Evolutionary conservation across 441 rosid genomes (phyloP).

Genomic region (Dalechampia spathulata): DNA sequence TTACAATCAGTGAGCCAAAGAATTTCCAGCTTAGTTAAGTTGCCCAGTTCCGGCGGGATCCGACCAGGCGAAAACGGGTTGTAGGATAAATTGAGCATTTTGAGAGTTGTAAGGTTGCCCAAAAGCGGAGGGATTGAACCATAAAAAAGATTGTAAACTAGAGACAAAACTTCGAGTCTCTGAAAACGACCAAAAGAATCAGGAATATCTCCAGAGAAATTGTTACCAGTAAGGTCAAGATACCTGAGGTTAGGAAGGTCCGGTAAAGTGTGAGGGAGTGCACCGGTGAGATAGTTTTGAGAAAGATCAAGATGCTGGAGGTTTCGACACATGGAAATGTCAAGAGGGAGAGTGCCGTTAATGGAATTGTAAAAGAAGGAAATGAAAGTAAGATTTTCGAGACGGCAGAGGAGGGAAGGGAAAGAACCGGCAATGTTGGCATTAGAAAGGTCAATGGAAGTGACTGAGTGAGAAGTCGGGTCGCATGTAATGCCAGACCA

Average conservation of each 20-base stretch:
- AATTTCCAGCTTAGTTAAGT: slow-evolving; percentile 67
- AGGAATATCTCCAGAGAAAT: slow-evolving; percentile 85
- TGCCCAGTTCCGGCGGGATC: slow-evolving; percentile 85
- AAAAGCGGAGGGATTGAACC: slow-evolving; percentile 62
- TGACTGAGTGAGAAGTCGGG: slow-evolving; percentile 33
- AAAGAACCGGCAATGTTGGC: slow-evolving; percentile 60
- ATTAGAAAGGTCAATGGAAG: slow-evolving; percentile 55
- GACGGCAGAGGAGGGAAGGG: slow-evolving; percentile 64
- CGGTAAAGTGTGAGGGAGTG: slow-evolving; percentile 47
- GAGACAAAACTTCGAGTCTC: slow-evolving; percentile 73
- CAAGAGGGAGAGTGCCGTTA: slow-evolving; percentile 52
- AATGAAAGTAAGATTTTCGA: slow-evolving; percentile 44
- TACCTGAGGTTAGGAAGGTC: slow-evolving; percentile 39
- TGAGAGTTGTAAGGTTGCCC: slow-evolving; percentile 59
- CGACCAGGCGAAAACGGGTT: slow-evolving; percentile 73
- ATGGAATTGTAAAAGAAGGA: slow-evolving; percentile 57
- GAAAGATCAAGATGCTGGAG: slow-evolving; percentile 68
- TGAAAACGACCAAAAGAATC: slow-evolving; percentile 51
- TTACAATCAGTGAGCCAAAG: slow-evolving; percentile 88
- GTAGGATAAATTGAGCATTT: slow-evolving; percentile 72
- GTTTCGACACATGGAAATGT: slow-evolving; percentile 45
- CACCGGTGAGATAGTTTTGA: slow-evolving; percentile 69
- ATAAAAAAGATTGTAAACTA: slow-evolving; percentile 65
- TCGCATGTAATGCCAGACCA: slow-evolving; percentile 70
- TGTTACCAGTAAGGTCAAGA: slow-evolving; percentile 79